A percentile compares a stretch with the other conserved stretches of the same genome.
Evolutionary conservation across 306 rosid species (phyloP).

Genomic region (Elaeagnus macrophylla): DNA sequence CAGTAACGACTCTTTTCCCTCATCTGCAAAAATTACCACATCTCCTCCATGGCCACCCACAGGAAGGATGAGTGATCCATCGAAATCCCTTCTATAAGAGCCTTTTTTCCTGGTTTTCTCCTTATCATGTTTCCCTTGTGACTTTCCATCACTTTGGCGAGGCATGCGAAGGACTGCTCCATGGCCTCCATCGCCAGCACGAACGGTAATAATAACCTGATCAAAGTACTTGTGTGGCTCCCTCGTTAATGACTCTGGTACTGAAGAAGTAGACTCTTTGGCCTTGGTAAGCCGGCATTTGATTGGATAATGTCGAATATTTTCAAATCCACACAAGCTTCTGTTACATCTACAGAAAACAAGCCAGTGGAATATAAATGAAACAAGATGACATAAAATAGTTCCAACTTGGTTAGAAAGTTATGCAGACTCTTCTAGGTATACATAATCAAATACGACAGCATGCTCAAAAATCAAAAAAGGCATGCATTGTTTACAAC

Average conservation of each 20-base stretch:
- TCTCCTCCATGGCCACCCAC: conserved; percentile 84
- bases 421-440: background rate
- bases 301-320: conserved; percentile 9
- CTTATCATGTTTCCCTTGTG: conserved; percentile 33
- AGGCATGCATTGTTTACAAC: background rate
- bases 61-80: conserved; percentile 71
- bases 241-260: conserved; percentile 24
- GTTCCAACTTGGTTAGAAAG: background rate
- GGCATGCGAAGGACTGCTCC: conserved; percentile 59
- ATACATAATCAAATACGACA: no score
- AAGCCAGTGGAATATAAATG: background rate
- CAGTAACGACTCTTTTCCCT: conserved; percentile 50
- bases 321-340: conserved; percentile 1
- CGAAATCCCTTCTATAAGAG: conserved; percentile 65
- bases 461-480: background rate
- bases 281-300: conserved; percentile 28
- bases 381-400: background rate
- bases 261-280: conserved; percentile 23
- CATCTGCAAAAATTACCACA: conserved; percentile 80
- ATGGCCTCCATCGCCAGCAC: conserved; percentile 88
- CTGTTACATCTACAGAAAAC: conserved; percentile 10
- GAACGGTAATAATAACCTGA: conserved; percentile 67
- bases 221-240: conserved; percentile 89
- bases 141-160: conserved; percentile 17
- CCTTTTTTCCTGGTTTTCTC: conserved; percentile 38